These are phyloP conservation scores for Epipyxis sp. DNA, from an alignment of 108 stramenopile species.

Conservation along the genomic window DNA sequence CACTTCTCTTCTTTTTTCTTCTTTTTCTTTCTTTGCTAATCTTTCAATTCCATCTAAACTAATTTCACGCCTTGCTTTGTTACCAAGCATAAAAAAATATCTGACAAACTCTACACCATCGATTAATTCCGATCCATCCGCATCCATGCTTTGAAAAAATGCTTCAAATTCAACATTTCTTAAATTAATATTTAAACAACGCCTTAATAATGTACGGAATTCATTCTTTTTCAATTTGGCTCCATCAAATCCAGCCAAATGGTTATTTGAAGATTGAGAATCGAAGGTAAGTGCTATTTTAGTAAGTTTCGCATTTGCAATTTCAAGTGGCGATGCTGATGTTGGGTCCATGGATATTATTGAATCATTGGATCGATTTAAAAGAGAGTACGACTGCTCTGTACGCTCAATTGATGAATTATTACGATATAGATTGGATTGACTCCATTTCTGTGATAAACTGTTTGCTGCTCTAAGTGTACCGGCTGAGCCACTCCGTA, in stretches of 20 bases:
- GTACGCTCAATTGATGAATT: neutral
- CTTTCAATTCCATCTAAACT: neutral
- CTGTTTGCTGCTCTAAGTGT: neutral
- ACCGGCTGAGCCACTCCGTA: too few relatives aligned
- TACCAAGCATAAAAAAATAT: slow-evolving; percentile 19
- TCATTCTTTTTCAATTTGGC: slow-evolving; percentile 4
- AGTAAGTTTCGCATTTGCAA: neutral
- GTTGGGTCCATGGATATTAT: neutral
- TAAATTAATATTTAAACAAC: slow-evolving; percentile 10
- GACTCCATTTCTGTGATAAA: neutral
- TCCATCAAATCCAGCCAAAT: slow-evolving; percentile 20
- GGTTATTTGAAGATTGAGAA: neutral
- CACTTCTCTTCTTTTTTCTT: neutral
- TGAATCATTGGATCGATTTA: neutral
- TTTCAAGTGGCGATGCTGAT: neutral
- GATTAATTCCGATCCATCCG: neutral
- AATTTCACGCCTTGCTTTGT: neutral
- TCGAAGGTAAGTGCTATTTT: slow-evolving; percentile 20
- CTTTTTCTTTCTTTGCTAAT: neutral
- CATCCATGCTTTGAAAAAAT: slow-evolving; percentile 7
- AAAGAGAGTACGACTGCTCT: too few relatives aligned
- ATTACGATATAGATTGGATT: neutral
- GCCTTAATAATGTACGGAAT: neutral
- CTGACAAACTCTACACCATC: slow-evolving; percentile 29
- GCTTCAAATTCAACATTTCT: slow-evolving; percentile 15